A percentile compares a stretch with the other conserved stretches of the same genome.
Evolutionary conservation across 2,329 filamentous ascomycete species (phyloP).

Genomic region (Daldinia sp.): DNA sequence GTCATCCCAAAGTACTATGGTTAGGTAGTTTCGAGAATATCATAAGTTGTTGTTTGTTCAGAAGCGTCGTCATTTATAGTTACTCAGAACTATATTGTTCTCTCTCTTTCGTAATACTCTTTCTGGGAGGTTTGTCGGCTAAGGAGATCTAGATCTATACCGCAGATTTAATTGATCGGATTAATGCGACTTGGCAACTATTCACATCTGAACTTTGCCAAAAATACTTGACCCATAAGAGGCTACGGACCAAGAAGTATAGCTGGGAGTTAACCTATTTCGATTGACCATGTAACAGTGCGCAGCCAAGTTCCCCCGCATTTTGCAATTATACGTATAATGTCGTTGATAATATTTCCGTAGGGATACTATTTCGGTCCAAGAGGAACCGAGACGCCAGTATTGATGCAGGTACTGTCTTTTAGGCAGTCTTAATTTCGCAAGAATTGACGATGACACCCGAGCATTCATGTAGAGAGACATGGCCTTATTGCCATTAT

Average conservation of each 20-base stretch:
- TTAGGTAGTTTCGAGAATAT: no score
- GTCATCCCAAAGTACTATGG: no score
- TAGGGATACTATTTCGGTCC: constrained; percentile 24
- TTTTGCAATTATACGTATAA: constrained; percentile 11
- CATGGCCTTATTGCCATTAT: neutral
- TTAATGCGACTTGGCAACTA: neutral
- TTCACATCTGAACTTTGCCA: neutral
- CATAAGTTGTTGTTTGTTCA: no score
- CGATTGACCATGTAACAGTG: constrained; percentile 29
- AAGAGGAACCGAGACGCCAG: constrained; percentile 30
- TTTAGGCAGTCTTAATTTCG: neutral
- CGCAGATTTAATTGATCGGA: neutral
- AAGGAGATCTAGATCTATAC: neutral
- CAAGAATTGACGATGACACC: neutral
- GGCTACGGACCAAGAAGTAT: constrained; percentile 26
- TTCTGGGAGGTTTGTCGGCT: no score
- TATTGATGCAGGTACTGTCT: neutral
- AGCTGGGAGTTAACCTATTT: constrained; percentile 23
- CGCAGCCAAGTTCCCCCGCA: constrained; percentile 32
- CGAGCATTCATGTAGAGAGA: constrained; percentile 2
- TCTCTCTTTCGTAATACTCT: no score
- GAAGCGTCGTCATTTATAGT: no score
- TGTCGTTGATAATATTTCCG: constrained; percentile 10
- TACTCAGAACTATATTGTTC: no score
- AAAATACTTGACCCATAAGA: constrained; percentile 17